A percentile compares a stretch with the other conserved stretches of the same genome.
phyloP scores from a whole-genome alignment of 1,284 basidiomycete species.

The Tilletia indica region DNA sequence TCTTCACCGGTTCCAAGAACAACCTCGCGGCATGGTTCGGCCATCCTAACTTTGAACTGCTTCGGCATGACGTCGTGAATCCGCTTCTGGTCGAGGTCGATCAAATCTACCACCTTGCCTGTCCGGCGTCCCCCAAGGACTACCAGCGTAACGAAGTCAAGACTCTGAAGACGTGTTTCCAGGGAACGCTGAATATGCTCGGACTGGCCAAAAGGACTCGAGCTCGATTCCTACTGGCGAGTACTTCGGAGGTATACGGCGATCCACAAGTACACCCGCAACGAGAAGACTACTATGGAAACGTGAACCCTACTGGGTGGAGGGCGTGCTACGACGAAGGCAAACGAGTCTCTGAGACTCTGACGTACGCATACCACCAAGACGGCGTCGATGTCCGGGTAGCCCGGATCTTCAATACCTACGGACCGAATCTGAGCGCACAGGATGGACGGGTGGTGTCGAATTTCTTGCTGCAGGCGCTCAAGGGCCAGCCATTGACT shows the following conservation, averaged over 20 bases:
- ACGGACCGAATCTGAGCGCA: constrained; percentile 72
- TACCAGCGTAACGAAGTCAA: constrained; percentile 50
- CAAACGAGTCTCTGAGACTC: constrained; percentile 46
- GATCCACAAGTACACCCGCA: constrained; percentile 97
- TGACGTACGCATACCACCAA: constrained; percentile 60
- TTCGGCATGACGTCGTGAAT: constrained; percentile 80
- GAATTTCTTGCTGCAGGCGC: constrained; percentile 95
- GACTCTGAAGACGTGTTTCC: constrained; percentile 88
- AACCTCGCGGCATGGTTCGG: constrained; percentile 72
- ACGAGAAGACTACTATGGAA: constrained; percentile 66
- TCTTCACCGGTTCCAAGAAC: constrained; percentile 94
- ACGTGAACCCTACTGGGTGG: constrained; percentile 95
- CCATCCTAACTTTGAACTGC: constrained; percentile 96
- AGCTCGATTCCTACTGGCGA: constrained; percentile 90
- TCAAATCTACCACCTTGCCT: constrained; percentile 49
- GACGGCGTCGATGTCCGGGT: constrained; percentile 80
- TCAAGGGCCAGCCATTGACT: constrained; percentile 91
- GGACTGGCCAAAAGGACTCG: constrained; percentile 96
- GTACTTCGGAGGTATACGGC: constrained; percentile 95
- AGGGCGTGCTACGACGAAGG: constrained; percentile 97
- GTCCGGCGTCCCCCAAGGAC: constrained; percentile 43
- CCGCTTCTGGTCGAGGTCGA: constrained; percentile 44
- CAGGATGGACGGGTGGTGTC: constrained; percentile 94
- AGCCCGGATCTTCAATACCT: constrained; percentile 47
- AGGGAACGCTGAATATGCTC: constrained; percentile 85